Percentiles rank a stretch among this genome's conserved stretches.
phyloP scores from a whole-genome alignment of 805 yeast genomes.

The Candida schatavii region DNA sequence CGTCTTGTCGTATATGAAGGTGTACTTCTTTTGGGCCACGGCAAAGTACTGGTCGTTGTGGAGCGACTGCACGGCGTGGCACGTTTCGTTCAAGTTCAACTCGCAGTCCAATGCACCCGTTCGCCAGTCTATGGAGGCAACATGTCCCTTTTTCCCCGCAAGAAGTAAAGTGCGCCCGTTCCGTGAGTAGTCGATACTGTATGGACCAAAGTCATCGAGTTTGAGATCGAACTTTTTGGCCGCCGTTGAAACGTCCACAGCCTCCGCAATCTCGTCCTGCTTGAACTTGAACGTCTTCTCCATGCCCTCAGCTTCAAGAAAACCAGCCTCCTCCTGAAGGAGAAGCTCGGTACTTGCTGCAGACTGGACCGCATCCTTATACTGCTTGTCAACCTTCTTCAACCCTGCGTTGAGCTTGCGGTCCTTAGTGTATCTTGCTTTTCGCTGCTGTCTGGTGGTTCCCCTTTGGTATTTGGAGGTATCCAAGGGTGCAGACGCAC shows the following conservation, averaged over 20 bases:
- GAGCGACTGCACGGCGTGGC: conserved; percentile 82
- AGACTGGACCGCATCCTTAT: conserved; percentile 71
- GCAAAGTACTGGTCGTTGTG: conserved; percentile 95
- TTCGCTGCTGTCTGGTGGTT: conserved; percentile 13
- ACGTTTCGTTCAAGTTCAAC: conserved; percentile 81
- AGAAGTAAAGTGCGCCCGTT: conserved; percentile 83
- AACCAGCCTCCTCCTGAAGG: conserved; percentile 81
- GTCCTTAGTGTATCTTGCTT: conserved; percentile 46
- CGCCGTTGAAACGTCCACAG: conserved; percentile 75
- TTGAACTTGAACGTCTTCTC: conserved; percentile 84
- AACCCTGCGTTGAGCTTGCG: conserved; percentile 63
- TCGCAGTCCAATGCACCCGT: conserved; percentile 80
- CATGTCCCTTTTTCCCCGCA: conserved; percentile 91
- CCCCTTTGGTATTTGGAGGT: conserved; percentile 26
- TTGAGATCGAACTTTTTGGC: conserved; percentile 72
- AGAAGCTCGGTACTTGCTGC: conserved; percentile 87
- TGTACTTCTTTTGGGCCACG: conserved; percentile 93
- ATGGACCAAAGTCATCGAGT: conserved; percentile 83
- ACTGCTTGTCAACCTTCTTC: conserved; percentile 65
- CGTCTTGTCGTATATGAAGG: conserved; percentile 84
- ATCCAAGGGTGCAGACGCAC: background rate
- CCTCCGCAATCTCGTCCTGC: conserved; percentile 72
- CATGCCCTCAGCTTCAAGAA: conserved; percentile 90
- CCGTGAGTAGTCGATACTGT: conserved; percentile 73
- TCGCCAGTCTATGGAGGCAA: conserved; percentile 96